Percentiles rank a stretch among this genome's conserved stretches.
Evolutionary conservation across 768 basidiomycete genomes (phyloP).

Genomic region (Termitomyces sp.): DNA sequence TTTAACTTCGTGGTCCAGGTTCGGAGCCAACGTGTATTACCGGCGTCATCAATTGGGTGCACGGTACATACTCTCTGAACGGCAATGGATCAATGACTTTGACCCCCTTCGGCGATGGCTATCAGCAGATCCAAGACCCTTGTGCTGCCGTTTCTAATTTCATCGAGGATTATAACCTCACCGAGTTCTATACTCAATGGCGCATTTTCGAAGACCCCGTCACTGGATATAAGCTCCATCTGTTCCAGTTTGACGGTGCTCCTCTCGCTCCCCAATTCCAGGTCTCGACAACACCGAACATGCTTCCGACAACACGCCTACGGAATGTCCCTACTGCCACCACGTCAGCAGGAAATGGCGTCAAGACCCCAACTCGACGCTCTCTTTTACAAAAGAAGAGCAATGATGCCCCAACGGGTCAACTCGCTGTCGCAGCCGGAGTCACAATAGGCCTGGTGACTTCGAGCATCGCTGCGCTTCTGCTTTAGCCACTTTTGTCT

Average conservation of each 20-base stretch:
- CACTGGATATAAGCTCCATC: conserved; percentile 61
- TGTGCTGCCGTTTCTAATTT: conserved; percentile 88
- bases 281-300: conserved; percentile 68
- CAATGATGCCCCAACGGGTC: conserved; percentile 17
- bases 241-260: conserved; percentile 75
- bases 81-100: conserved; percentile 78
- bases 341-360: conserved; percentile 16
- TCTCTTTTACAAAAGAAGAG: conserved; percentile 17
- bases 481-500: conserved; percentile 22
- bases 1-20: conserved; percentile 35
- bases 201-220: conserved; percentile 63
- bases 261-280: conserved; percentile 69
- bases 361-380: conserved; percentile 13
- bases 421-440: conserved; percentile 18
- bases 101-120: conserved; percentile 78
- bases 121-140: conserved; percentile 91
- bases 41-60: conserved; percentile 84
- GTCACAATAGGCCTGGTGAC: conserved; percentile 24
- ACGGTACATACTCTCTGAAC: conserved; percentile 67
- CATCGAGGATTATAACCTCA: conserved; percentile 76
- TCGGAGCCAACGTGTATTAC: conserved; percentile 84
- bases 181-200: conserved; percentile 63
- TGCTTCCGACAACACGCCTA: conserved; percentile 72
- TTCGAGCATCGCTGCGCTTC: conserved; percentile 20
- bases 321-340: conserved; percentile 39